A percentile compares a stretch with the other conserved stretches of the same genome.
These are phyloP conservation scores for Copromyces sp. DNA, from an alignment of 495 filamentous ascomycete species.

Conservation along the genomic window DNA sequence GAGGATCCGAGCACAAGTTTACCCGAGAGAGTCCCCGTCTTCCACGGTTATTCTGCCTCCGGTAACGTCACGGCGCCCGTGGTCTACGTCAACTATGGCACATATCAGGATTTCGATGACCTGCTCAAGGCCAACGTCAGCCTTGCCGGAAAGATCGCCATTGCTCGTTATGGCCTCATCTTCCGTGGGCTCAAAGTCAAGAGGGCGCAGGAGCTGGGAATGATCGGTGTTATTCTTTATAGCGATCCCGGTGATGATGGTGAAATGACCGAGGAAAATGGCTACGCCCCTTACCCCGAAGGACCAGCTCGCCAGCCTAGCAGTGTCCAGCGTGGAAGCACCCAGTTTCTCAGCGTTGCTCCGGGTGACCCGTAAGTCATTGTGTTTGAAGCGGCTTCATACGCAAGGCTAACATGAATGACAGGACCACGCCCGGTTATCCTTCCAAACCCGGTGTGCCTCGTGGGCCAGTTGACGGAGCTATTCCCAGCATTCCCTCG, in stretches of 20 bases:
- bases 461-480: constrained; percentile 55
- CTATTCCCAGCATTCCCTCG: constrained; percentile 80
- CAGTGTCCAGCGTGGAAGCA: constrained; percentile 87
- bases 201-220: constrained; percentile 82
- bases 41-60: constrained; percentile 88
- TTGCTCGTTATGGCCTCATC: constrained; percentile 75
- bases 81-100: constrained; percentile 86
- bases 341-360: constrained; percentile 63
- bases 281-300: constrained; percentile 68
- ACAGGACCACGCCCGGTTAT: constrained; percentile 77
- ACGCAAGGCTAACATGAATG: constrained; percentile 2
- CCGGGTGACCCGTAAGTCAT: constrained; percentile 48
- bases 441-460: constrained; percentile 83
- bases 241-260: constrained; percentile 87
- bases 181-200: constrained; percentile 92
- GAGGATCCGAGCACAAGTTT: constrained; percentile 71
- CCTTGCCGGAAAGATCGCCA: constrained; percentile 74
- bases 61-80: constrained; percentile 77
- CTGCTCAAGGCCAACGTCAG: constrained; percentile 64
- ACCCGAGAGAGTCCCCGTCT: constrained; percentile 71
- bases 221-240: constrained; percentile 79
- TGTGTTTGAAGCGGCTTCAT: neutral
- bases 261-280: constrained; percentile 67
- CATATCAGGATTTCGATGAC: constrained; percentile 75
- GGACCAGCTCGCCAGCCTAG: constrained; percentile 82